Evolutionary conservation across 2,329 filamentous ascomycete genomes (phyloP), one percentile per base, ranked within the genome.

Genomic region (Lachnellula arida): DNA sequence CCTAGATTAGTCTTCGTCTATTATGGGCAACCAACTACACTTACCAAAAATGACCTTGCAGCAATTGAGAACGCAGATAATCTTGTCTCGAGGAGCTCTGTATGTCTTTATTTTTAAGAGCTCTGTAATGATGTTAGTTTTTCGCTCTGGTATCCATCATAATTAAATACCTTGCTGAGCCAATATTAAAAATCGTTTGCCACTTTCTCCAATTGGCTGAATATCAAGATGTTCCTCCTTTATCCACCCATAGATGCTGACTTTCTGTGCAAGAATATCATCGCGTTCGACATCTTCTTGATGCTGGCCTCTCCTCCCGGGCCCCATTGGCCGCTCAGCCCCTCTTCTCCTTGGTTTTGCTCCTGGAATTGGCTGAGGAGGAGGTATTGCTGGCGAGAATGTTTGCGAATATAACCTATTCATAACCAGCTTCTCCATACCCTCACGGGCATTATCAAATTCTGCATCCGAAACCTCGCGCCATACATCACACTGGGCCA

Each of bases 371-470:
- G 87, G 86, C 59, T 91, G 88, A 3, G 91, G 87, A 0, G 90
- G 81, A 3, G 91, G 84, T 60, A 99, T 99, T 14, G 90, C 90
- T 0, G 94, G 94, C 0, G 93, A 97, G 70, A 99, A 99, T 0
- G 94, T 97, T 72, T 99, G 94, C 0, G 86, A 85, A 72, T 99
- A 99, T 4, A 99, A 76, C 55, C 95, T 81, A 71, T 99, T 99
- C 95, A 99, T 99, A 63, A 99, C 95, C 4, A 99, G 80, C 72
- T 99, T 99, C 76, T 99, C 94, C 94, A 99, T 99, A 35, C 94
- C 94, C 74, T 99, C 94, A 64, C 92, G 86, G 14, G 94, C 94
- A 72, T 99, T 99, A 72, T 99, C 94, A 66, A 99, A 99, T 68
- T 99, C 94, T 39, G 90, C 90, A 71, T 99, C 94, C 0, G 92